Percentiles rank a stretch among this genome's conserved stretches.
Conservation (phyloP, 2,329 filamentous ascomycete genomes). For the Apiospora rasikravindrae region DNA sequence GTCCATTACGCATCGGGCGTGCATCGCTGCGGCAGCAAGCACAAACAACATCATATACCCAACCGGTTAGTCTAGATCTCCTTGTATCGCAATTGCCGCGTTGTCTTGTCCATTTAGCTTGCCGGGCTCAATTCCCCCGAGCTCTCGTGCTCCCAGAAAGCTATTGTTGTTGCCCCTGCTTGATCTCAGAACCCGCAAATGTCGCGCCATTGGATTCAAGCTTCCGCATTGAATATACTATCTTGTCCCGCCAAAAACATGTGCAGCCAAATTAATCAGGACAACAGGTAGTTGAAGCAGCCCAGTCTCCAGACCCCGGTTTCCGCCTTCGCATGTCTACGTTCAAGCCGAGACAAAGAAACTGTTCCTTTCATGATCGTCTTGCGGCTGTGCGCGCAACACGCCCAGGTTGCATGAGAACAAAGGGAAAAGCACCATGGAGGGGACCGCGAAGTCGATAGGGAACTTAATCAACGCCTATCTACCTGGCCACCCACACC, state of each 20-base stretch:
- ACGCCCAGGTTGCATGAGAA: slow-evolving; percentile 38
- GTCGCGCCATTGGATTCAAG: slow-evolving; percentile 1
- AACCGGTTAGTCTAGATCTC: not conserved
- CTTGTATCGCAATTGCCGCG: not conserved
- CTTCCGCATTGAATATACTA: not conserved
- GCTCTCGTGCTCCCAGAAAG: not conserved
- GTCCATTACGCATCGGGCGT: slow-evolving; percentile 1
- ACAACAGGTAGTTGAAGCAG: slow-evolving; percentile 4
- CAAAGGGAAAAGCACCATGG: slow-evolving; percentile 49
- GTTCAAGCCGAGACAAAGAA: slow-evolving; percentile 17
- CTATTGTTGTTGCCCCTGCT: slow-evolving; percentile 5
- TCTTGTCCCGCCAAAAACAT: not conserved
- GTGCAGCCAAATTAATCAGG: not conserved
- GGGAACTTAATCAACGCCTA: slow-evolving; percentile 56
- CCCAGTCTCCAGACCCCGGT: not conserved
- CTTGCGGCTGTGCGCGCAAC: slow-evolving; percentile 36
- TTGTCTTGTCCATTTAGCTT: not conserved
- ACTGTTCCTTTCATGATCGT: slow-evolving; percentile 36
- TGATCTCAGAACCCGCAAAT: not conserved
- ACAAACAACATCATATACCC: not conserved
- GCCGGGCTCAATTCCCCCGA: not conserved
- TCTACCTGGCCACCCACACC: slow-evolving; percentile 59
- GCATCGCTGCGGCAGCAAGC: not conserved
- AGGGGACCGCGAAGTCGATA: slow-evolving; percentile 63
- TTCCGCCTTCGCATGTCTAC: slow-evolving; percentile 19